Conservation (phyloP, 495 filamentous ascomycete species). For the Lichenothelia convexa region DNA sequence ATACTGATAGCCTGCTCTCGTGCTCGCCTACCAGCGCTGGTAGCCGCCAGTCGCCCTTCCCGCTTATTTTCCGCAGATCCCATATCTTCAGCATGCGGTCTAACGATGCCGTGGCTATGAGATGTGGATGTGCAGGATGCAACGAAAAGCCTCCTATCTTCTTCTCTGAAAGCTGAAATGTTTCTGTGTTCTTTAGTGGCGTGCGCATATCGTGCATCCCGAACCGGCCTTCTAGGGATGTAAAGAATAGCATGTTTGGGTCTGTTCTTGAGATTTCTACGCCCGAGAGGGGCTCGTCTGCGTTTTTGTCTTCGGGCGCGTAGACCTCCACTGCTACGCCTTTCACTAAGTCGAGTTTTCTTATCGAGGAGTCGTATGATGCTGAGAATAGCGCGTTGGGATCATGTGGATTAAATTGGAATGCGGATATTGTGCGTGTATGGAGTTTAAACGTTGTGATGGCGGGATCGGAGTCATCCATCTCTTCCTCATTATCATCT, state of each 20-base stretch:
- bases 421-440: slow-evolving; percentile 68
- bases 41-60: slow-evolving; percentile 25
- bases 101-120: slow-evolving; percentile 77
- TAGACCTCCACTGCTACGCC: slow-evolving; percentile 62
- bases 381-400: slow-evolving; percentile 53
- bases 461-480: slow-evolving; percentile 48
- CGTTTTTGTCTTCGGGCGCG: slow-evolving; percentile 44
- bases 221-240: slow-evolving; percentile 62
- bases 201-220: slow-evolving; percentile 62
- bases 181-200: slow-evolving; percentile 32
- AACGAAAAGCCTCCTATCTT: slow-evolving; percentile 91
- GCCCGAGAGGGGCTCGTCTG: slow-evolving; percentile 62
- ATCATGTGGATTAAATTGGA: slow-evolving; percentile 57
- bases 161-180: slow-evolving; percentile 68
- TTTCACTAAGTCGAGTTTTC: slow-evolving; percentile 67
- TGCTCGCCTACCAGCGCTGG: slow-evolving; percentile 68
- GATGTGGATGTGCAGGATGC: slow-evolving; percentile 57
- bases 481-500: slow-evolving; percentile 26
- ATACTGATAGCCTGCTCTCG: slow-evolving; percentile 64
- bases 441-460: slow-evolving; percentile 81
- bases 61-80: slow-evolving; percentile 70
- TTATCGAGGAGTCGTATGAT: slow-evolving; percentile 90
- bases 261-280: slow-evolving; percentile 56
- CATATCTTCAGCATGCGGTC: slow-evolving; percentile 81
- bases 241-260: slow-evolving; percentile 66